Evolutionary conservation across 495 filamentous ascomycete genomes (phyloP).

Genomic region (Echria macrotheca): DNA sequence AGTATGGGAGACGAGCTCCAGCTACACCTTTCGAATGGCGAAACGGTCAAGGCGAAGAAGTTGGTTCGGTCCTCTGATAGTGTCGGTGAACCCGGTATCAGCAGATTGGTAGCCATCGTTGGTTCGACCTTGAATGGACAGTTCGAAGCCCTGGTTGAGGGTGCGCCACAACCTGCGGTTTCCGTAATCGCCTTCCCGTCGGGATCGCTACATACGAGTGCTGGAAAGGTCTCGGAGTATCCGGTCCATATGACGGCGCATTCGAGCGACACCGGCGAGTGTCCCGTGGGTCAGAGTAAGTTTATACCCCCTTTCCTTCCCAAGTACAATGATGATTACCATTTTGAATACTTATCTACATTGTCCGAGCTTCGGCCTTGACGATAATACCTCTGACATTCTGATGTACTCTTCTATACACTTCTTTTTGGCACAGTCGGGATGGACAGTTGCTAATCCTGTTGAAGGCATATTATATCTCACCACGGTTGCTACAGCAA

Average conservation of each 20-base stretch:
- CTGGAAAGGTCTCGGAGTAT: constrained; percentile 29
- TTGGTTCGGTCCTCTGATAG: constrained; percentile 46
- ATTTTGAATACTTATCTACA: constrained; percentile 98
- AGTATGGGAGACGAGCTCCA: constrained; percentile 24
- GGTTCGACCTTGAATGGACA: constrained; percentile 59
- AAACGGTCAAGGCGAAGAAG: constrained; percentile 51
- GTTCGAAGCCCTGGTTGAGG: constrained; percentile 69
- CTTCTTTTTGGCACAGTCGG: constrained; percentile 14
- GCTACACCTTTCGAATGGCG: constrained; percentile 55
- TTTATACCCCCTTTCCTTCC: constrained; percentile 19
- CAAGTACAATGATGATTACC: constrained; percentile 68
- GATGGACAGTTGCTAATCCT: constrained; percentile 41
- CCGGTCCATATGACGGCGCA: constrained; percentile 73
- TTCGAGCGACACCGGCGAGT: constrained; percentile 84
- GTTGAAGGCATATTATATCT: constrained; percentile 65
- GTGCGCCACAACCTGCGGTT: constrained; percentile 65
- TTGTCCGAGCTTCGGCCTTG: constrained; percentile 81
- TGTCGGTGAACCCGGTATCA: constrained; percentile 20
- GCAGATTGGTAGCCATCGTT: constrained; percentile 56
- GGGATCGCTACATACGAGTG: constrained; percentile 36
- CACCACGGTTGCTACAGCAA: constrained; percentile 41
- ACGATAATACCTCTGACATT: constrained; percentile 85
- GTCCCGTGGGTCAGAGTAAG: constrained; percentile 83
- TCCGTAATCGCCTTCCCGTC: constrained; percentile 67
- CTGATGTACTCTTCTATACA: constrained; percentile 57